phyloP scores from a whole-genome alignment of 2,329 filamentous ascomycete species.

The Botrytis galanthina region DNA sequence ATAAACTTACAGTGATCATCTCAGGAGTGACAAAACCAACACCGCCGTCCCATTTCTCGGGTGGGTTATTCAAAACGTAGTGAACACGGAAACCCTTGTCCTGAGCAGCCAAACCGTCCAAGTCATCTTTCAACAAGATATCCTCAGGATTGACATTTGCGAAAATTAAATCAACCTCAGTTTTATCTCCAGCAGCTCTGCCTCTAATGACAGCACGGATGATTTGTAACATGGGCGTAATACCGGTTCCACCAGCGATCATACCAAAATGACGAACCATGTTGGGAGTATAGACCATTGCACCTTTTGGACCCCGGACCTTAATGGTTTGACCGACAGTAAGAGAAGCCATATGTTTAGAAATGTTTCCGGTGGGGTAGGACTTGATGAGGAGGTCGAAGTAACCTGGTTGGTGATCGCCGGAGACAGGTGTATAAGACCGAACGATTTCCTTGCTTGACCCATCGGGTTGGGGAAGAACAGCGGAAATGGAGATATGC shows the following conservation, averaged over 20 bases:
- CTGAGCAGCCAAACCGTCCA: constrained; percentile 73
- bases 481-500: constrained; percentile 93
- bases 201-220: constrained; percentile 86
- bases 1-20: constrained; percentile 75
- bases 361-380: constrained; percentile 97
- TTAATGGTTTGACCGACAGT: constrained; percentile 84
- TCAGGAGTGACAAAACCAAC: constrained; percentile 93
- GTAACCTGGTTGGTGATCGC: constrained; percentile 83
- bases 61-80: constrained; percentile 96
- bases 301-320: constrained; percentile 91
- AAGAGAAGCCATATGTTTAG: constrained; percentile 82
- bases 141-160: constrained; percentile 93
- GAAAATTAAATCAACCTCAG: constrained; percentile 91
- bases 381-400: constrained; percentile 98
- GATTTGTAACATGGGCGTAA: constrained; percentile 97
- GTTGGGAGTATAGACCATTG: constrained; percentile 96
- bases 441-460: constrained; percentile 79
- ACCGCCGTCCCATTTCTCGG: constrained; percentile 85
- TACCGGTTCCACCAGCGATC: constrained; percentile 96
- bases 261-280: constrained; percentile 96
- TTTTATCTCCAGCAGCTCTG: constrained; percentile 74
- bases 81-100: constrained; percentile 82
- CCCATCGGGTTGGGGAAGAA: constrained; percentile 63
- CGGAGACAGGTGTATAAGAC: constrained; percentile 89
- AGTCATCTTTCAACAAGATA: constrained; percentile 88